phyloP scores from a whole-genome alignment of 1,139 yeast species.

The Saccharomyces uvarum region DNA sequence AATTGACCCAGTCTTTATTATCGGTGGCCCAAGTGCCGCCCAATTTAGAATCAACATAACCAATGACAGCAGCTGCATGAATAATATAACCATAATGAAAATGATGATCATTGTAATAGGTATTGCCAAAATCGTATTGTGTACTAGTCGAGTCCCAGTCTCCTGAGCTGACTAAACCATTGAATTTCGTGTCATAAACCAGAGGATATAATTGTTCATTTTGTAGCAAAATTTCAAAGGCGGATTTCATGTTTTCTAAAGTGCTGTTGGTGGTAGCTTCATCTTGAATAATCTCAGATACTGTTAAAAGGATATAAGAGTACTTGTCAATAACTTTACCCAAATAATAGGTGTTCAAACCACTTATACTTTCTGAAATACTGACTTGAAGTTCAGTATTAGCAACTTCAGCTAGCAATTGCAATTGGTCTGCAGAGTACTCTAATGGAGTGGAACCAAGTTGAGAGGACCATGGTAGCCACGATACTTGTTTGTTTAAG shows the following conservation, averaged over 20 bases:
- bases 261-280: slow-evolving; percentile 38
- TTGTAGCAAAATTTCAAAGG: slow-evolving; percentile 50
- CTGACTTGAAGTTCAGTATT: slow-evolving; percentile 40
- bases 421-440: slow-evolving; percentile 46
- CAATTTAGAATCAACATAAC: slow-evolving; percentile 42
- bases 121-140: slow-evolving; percentile 61
- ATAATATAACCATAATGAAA: slow-evolving; percentile 76
- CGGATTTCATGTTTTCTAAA: slow-evolving; percentile 47
- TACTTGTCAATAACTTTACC: slow-evolving; percentile 66
- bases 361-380: slow-evolving; percentile 51
- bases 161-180: slow-evolving; percentile 64
- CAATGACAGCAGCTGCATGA: slow-evolving; percentile 62
- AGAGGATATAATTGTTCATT: slow-evolving; percentile 52
- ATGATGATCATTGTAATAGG: slow-evolving; percentile 74
- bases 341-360: slow-evolving; percentile 66
- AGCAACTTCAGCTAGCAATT: slow-evolving; percentile 38
- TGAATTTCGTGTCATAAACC: slow-evolving; percentile 61
- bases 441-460: slow-evolving; percentile 32
- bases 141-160: slow-evolving; percentile 40
- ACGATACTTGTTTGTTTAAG: slow-evolving; percentile 34
- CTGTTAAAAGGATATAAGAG: slow-evolving; percentile 61
- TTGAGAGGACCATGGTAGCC: slow-evolving; percentile 52
- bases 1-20: slow-evolving; percentile 50
- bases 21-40: slow-evolving; percentile 40
- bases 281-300: slow-evolving; percentile 50